Evolutionary conservation across 1,284 basidiomycete genomes (phyloP), one percentile per base, ranked within the genome.

Genomic region (Exobasidium cylindrosporum): DNA sequence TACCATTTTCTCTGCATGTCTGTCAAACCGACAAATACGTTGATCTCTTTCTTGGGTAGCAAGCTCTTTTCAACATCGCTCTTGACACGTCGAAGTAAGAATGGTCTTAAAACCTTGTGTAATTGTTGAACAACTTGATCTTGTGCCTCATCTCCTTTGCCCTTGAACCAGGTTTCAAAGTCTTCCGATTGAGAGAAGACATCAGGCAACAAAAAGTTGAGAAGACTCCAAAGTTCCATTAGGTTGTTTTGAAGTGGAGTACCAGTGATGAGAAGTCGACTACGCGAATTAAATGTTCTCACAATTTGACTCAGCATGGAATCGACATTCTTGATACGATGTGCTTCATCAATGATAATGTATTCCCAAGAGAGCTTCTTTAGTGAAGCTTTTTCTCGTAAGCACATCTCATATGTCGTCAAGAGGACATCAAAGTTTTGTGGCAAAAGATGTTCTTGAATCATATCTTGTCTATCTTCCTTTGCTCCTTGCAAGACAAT

Each of bases 281-380:
- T 92, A 46, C 95, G 87, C 50, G 89, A 91, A 71, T 87, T 87
- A 82, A 97, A 98, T 2, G 89, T 84, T 65, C 95, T 87, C 58
- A 98, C 93, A 74, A 98, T 97, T 82, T 97, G 92, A 17, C 89
- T 89, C 11, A 99, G 86, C 74, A 97, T 89, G 30, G 92, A 97
- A 80, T 98, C 92, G 74, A 95, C 93, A 75, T 98, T 98, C 84
- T 98, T 98, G 86, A 99, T 98, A 43, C 95, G 89, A 78, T 98
- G 96, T 0, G 95, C 96, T 82, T 99, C 96, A 82, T 99, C 95
- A 77, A 99, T 98, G 71, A 92, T 86, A 81, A 98, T 97, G 82
- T 98, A 98, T 82, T 96, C 92, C 84, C 97, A 98, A 0, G 89
- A 90, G 76, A 97, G 91, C 81, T 95, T 96, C 82, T 91, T 93